Percentiles rank a stretch among this genome's conserved stretches.
phyloP scores from a whole-genome alignment of 1,284 basidiomycete species.

The Cutaneotrichosporon cutaneum region DNA sequence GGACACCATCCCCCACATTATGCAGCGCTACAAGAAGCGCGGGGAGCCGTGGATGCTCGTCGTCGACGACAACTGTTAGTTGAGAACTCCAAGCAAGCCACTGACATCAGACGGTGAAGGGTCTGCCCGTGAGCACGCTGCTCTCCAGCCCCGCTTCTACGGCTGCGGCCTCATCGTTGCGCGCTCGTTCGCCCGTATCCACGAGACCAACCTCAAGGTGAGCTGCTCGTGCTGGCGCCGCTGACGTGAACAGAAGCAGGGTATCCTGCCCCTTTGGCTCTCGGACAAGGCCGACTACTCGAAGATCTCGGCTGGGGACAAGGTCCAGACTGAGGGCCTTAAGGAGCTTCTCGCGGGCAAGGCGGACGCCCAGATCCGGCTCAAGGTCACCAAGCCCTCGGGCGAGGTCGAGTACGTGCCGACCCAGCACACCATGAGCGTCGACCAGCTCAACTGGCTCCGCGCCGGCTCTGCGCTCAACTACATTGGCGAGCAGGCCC shows the following conservation, averaged over 20 bases:
- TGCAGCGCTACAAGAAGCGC: conserved; percentile 78
- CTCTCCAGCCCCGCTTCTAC: conserved; percentile 93
- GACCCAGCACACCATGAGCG: conserved; percentile 82
- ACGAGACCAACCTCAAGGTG: conserved; percentile 89
- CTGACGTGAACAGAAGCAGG: conserved; percentile 67
- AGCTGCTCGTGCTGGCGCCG: neutral
- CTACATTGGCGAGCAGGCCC: conserved; percentile 51
- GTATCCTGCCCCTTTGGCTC: conserved; percentile 87
- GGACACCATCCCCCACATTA: conserved; percentile 84
- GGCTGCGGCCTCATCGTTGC: conserved; percentile 81
- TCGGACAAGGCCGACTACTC: conserved; percentile 79
- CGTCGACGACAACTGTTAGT: conserved; percentile 77
- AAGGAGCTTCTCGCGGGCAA: conserved; percentile 59
- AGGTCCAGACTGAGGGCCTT: conserved; percentile 60
- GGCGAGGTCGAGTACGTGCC: conserved; percentile 68
- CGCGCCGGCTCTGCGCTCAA: conserved; percentile 83
- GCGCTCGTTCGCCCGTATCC: conserved; percentile 95
- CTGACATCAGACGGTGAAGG: conserved; percentile 77
- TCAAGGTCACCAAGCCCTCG: conserved; percentile 67
- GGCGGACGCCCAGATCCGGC: conserved; percentile 45
- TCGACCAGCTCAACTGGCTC: conserved; percentile 84
- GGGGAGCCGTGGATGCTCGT: conserved; percentile 89
- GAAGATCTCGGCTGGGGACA: conserved; percentile 76
- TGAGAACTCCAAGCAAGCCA: neutral
- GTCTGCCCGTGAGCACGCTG: conserved; percentile 82